Evolutionary conservation across 2,329 filamentous ascomycete species (phyloP), one percentile per base, ranked within the genome.

Genomic region (Fulvia fulva): DNA sequence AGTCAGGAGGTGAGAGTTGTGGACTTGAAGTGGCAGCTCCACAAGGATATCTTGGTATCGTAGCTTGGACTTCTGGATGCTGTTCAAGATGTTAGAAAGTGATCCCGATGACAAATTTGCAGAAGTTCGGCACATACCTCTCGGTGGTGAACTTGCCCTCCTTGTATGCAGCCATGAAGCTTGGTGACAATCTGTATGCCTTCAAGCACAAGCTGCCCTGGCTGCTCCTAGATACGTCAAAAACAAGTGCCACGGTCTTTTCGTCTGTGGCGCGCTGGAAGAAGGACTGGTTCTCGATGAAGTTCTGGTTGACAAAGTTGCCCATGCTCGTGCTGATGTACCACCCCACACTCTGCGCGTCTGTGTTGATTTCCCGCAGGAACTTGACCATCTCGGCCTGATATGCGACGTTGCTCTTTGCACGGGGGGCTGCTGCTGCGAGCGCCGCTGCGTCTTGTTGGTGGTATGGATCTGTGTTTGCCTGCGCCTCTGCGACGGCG

Each of bases 321-420:
- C 94, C 94, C 90, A 99, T 95, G 76, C 91, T 96, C 64, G 92
- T 91, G 80, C 91, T 97, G 59, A 91, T 97, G 80, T 99, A 99
- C 92, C 92, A 99, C 70, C 94, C 94, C 60, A 96, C 91, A 71
- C 91, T 95, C 81, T 97, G 96, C 66, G 94, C 94, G 75, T 99
- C 94, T 60, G 97, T 90, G 76, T 97, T 99, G 71, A 99, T 94
- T 78, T 97, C 94, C 75, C 93, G 89, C 63, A 97, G 80, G 76
- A 94, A 91, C 72, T 91, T 89, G 77, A 99, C 93, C 93, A 97
- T 97, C 77, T 99, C 94, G 66, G 86, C 87, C 80, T 96, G 90
- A 79, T 99, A 97, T 68, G 82, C 78, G 22, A 87, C 82, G 76
- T 96, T 97, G 71, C 89, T 84, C 81, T 97, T 97, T 65, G 92